These are phyloP conservation scores for Populus euphratica DNA, from an alignment of 345 rosid species.

Conservation along the genomic window DNA sequence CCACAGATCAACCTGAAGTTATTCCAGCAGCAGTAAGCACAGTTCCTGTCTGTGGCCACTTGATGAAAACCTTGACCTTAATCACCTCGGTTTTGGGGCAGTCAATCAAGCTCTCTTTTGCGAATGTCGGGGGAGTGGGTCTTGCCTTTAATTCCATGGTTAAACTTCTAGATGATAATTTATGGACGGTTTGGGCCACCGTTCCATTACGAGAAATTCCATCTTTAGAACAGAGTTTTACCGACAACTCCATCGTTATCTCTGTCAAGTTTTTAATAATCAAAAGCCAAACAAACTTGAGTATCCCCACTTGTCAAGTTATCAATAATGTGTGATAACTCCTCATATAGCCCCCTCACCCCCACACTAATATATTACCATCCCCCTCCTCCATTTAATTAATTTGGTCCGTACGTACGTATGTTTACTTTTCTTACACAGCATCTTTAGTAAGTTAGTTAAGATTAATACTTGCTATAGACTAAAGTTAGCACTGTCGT, in stretches of 20 bases:
- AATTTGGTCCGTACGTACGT: background rate
- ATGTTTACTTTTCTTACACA: background rate
- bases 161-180: background rate
- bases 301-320: conserved; percentile 34
- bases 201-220: background rate
- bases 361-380: background rate
- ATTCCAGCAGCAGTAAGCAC: too few species aligned
- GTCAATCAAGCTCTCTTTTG: background rate
- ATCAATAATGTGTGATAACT: conserved; percentile 4
- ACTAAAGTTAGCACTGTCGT: background rate
- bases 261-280: conserved; percentile 9
- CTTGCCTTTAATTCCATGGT: background rate
- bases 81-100: conserved; percentile 3
- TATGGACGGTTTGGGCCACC: conserved; percentile 3
- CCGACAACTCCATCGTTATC: conserved; percentile 24
- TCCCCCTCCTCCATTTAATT: background rate
- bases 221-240: conserved; percentile 5
- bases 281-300: conserved; percentile 39
- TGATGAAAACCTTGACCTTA: background rate
- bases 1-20: too few species aligned
- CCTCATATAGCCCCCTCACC: background rate
- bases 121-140: conserved; percentile 1
- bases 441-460: background rate
- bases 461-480: background rate
- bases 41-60: too few species aligned